These are phyloP conservation scores for Suillus cothurnatus DNA, from an alignment of 768 basidiomycete genomes.

Conservation along the genomic window DNA sequence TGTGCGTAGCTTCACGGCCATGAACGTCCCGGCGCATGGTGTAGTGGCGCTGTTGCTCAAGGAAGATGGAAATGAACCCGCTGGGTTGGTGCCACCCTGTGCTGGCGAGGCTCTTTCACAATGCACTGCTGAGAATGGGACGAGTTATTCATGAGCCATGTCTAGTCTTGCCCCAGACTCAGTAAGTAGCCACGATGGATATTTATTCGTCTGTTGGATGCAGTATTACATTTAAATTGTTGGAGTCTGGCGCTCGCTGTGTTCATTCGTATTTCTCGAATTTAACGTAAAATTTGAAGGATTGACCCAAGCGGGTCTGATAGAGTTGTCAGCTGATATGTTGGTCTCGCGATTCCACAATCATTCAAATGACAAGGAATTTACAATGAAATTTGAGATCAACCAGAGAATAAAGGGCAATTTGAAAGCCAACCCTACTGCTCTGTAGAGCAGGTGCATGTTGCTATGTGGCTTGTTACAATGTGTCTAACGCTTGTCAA, in stretches of 20 bases:
- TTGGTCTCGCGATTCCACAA: neutral
- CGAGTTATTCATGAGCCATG: slow-evolving; percentile 24
- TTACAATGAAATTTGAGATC: neutral
- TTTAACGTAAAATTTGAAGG: neutral
- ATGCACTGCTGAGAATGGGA: slow-evolving; percentile 65
- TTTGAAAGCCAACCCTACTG: neutral
- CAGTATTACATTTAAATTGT: neutral
- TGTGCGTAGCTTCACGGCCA: slow-evolving; percentile 52
- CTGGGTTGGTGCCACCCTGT: slow-evolving; percentile 56
- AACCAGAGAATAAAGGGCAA: neutral
- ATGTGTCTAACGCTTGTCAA: neutral
- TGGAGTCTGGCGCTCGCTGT: neutral
- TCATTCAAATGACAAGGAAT: neutral
- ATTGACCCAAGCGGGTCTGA: neutral
- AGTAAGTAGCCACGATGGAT: neutral
- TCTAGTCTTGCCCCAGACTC: neutral
- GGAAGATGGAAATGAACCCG: slow-evolving; percentile 72
- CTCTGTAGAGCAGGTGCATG: neutral
- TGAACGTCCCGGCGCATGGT: slow-evolving; percentile 60
- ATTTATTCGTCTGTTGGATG: neutral
- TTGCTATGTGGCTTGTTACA: neutral
- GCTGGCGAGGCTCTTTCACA: slow-evolving; percentile 44
- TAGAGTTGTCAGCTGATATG: neutral
- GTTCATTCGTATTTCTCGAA: neutral
- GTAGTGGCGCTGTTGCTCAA: slow-evolving; percentile 64